Base-by-base conservation (phyloP, 2,329 filamentous ascomycete genomes). In the Aspergillus proliferans region DNA sequence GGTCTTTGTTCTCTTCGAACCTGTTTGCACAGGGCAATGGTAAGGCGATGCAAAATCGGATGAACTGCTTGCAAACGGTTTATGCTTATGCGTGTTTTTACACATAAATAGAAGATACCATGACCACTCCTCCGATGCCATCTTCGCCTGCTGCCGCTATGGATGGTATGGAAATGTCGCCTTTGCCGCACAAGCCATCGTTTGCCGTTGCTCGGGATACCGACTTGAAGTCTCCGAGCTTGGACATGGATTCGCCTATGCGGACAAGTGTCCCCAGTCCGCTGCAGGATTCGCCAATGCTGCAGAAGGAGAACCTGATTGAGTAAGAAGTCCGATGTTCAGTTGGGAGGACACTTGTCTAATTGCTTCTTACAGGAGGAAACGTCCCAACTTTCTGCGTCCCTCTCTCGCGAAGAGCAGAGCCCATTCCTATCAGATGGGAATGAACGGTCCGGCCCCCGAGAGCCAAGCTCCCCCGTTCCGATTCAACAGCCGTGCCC, bases 161-260 rank as follows among this genome's bases (percentile, higher is more conserved):
- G 52, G 90, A 95, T 67, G 77, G 83, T 48, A 95, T 97, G 89
- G 91, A 97, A 64, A 84, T 96, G 69, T 96, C 92, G 41, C 92
- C 93, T 36, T 73, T 97, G 38, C 91, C 90, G 52, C 89, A 95
- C 75, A 96, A 95, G 75, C 76, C 80, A 26, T 79, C 86, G 10
- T 90, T 83, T 62, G 77, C 71, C 68, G 73, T 77, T 54, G 64
- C 74, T 43, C 68, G 77, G 26, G 78, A 86, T 57, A 76, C 87
- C 54, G 83, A 86, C 56, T 70, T 88, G 47, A 79, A 82, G 26
- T 91, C 88, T 26, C 88, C 89, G 1, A 86, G 85, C 1, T 86
- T 86, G 7, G 77, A 80, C 40, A 68, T 70, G 48, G 76, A 76
- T 24, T 66, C 66, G 4, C 62, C 66, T 3, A 58, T 61, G 44